phyloP scores from a whole-genome alignment of 2,329 filamentous ascomycete species.

The Pseudocercospora eumusae region DNA sequence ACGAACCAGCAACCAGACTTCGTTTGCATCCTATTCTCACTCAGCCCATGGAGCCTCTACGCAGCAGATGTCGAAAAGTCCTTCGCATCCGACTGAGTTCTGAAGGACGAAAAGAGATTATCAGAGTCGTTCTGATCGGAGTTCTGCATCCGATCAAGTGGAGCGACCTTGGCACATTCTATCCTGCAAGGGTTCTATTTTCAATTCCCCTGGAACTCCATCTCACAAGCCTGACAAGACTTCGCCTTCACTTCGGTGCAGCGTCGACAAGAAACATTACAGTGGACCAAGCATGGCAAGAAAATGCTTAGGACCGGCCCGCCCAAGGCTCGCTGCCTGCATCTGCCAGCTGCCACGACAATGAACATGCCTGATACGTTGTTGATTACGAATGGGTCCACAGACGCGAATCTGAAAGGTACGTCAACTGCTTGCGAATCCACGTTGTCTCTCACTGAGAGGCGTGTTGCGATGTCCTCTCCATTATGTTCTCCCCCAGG shows the following conservation, averaged over 20 bases:
- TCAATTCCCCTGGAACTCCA: background rate
- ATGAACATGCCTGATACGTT: slow-evolving; percentile 9
- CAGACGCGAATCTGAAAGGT: slow-evolving; percentile 16
- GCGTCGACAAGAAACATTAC: slow-evolving; percentile 14
- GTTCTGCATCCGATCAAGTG: background rate
- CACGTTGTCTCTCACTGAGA: slow-evolving; percentile 10
- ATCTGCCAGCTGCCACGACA: slow-evolving; percentile 3
- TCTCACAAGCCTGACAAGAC: slow-evolving; percentile 5
- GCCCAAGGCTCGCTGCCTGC: slow-evolving; percentile 14
- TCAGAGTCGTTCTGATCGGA: background rate
- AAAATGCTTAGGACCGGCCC: slow-evolving; percentile 11
- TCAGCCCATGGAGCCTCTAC: background rate
- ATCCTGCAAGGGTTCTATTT: background rate
- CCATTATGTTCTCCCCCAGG: slow-evolving; percentile 10
- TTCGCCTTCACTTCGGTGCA: slow-evolving; percentile 19
- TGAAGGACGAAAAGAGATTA: background rate
- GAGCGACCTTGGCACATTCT: background rate
- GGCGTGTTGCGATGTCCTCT: background rate
- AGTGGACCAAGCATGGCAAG: slow-evolving; percentile 16
- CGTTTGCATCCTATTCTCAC: background rate
- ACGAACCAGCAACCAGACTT: too few species aligned
- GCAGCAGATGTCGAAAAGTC: background rate
- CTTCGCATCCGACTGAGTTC: background rate
- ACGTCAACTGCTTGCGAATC: slow-evolving; percentile 19
- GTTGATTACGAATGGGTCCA: slow-evolving; percentile 20